Evolutionary conservation across 441 rosid genomes (phyloP).

Genomic region (Erodium chrysanthum): DNA sequence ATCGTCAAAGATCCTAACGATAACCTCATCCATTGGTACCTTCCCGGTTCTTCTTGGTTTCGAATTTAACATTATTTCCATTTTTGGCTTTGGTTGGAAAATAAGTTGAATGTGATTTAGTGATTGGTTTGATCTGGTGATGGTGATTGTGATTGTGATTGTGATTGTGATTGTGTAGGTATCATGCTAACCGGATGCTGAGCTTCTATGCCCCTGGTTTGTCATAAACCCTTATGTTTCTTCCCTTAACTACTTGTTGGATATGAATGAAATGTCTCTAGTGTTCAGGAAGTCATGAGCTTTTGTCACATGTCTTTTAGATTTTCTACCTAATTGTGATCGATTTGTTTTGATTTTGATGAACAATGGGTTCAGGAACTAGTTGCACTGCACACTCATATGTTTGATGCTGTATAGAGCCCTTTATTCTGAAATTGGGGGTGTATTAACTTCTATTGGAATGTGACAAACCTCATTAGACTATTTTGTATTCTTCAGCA

Average conservation of each 20-base stretch:
- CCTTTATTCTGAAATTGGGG: background rate
- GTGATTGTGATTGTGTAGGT: slow-evolving; percentile 34
- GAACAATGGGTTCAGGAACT: too few relatives aligned
- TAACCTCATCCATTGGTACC: slow-evolving; percentile 63
- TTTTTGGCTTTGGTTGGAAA: too few relatives aligned
- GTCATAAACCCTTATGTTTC: slow-evolving; percentile 16
- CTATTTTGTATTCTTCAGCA: too few relatives aligned
- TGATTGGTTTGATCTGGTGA: background rate
- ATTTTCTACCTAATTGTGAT: background rate
- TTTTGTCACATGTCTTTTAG: background rate
- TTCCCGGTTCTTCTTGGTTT: background rate
- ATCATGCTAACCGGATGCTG: slow-evolving; percentile 90
- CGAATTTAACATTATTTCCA: background rate
- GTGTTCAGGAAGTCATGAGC: too few relatives aligned
- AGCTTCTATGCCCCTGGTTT: slow-evolving; percentile 95
- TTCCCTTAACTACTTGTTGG: background rate
- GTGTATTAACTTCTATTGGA: background rate
- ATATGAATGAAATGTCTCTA: background rate
- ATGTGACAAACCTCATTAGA: background rate
- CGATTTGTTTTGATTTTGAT: too few relatives aligned
- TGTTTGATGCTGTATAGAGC: background rate
- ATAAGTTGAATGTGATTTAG: too few relatives aligned
- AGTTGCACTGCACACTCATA: background rate
- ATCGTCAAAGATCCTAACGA: slow-evolving; percentile 33
- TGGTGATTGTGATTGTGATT: slow-evolving; percentile 1